Percentiles rank a stretch among this genome's conserved stretches.
Evolutionary conservation across 345 rosid genomes (phyloP).

Genomic region (Acer campestre): DNA sequence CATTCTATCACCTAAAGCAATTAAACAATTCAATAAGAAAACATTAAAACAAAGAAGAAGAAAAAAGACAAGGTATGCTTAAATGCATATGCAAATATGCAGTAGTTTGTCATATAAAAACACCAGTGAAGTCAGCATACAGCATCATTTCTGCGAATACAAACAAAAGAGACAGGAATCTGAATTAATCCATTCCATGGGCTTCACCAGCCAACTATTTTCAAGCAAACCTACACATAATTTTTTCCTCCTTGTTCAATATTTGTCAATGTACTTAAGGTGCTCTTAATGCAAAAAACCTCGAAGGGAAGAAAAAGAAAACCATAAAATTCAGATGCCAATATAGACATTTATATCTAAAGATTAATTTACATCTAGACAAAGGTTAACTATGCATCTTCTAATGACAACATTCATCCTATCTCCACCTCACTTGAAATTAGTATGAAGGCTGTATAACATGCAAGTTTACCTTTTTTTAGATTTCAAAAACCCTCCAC

Average conservation of each 20-base stretch:
- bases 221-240: neutral
- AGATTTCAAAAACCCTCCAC: conserved; percentile 3
- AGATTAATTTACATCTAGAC: neutral
- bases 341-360: neutral
- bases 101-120: conserved; percentile 9
- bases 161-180: conserved; percentile 28
- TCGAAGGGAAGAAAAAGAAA: neutral
- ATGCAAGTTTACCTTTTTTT: conserved; percentile 2
- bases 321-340: neutral
- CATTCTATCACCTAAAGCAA: conserved; percentile 10
- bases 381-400: conserved; percentile 7
- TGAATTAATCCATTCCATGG: conserved; percentile 5
- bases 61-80: conserved; percentile 7
- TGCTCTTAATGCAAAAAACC: neutral
- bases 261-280: neutral
- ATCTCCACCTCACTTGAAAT: neutral
- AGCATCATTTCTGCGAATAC: conserved; percentile 6
- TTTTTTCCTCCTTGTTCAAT: neutral
- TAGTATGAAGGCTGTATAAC: neutral
- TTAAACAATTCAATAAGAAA: neutral
- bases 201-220: conserved; percentile 14
- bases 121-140: conserved; percentile 21
- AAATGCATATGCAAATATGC: conserved; percentile 17
- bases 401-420: neutral
- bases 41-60: too few species aligned